Evolutionary conservation across 2,329 filamentous ascomycete genomes (phyloP).

Genomic region (Diaporthe longicolla): DNA sequence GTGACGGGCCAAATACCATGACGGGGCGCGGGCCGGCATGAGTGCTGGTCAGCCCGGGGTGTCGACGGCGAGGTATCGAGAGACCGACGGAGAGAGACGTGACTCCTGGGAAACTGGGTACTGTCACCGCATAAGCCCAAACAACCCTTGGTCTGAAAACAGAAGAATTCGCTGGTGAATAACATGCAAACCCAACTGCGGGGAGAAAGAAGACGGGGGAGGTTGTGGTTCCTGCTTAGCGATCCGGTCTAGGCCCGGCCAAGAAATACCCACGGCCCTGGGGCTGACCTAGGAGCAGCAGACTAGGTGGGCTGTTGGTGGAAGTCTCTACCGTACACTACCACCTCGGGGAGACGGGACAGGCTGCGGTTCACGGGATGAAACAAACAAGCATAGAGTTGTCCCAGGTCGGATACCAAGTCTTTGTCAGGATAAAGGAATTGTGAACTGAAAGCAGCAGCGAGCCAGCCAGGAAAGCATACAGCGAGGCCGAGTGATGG

Average conservation of each 20-base stretch:
- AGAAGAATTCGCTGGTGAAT: conserved; percentile 8
- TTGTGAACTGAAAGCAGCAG: conserved; percentile 7
- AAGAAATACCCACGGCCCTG: conserved; percentile 22
- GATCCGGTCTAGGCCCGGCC: conserved; percentile 33
- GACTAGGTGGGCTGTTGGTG: conserved; percentile 21
- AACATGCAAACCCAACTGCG: conserved; percentile 16
- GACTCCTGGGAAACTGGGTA: background rate
- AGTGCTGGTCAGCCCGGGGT: conserved; percentile 7
- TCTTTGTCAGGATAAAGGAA: conserved; percentile 15
- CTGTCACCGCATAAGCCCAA: conserved; percentile 1
- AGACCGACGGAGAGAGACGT: background rate
- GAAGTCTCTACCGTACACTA: background rate
- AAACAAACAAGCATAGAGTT: background rate
- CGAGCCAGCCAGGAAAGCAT: background rate
- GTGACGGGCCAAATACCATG: conserved; percentile 34
- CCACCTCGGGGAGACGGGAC: conserved; percentile 10
- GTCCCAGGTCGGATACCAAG: background rate
- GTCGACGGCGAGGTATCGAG: background rate
- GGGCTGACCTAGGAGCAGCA: conserved; percentile 18
- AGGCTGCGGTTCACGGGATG: conserved; percentile 8
- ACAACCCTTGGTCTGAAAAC: background rate
- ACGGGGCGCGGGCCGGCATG: conserved; percentile 32
- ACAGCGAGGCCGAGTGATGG: background rate
- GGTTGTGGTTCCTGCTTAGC: conserved; percentile 2
- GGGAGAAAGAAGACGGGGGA: conserved; percentile 8